These are phyloP conservation scores for Rheum nobile DNA, from an alignment of 148 eudicot genomes.

Conservation along the genomic window DNA sequence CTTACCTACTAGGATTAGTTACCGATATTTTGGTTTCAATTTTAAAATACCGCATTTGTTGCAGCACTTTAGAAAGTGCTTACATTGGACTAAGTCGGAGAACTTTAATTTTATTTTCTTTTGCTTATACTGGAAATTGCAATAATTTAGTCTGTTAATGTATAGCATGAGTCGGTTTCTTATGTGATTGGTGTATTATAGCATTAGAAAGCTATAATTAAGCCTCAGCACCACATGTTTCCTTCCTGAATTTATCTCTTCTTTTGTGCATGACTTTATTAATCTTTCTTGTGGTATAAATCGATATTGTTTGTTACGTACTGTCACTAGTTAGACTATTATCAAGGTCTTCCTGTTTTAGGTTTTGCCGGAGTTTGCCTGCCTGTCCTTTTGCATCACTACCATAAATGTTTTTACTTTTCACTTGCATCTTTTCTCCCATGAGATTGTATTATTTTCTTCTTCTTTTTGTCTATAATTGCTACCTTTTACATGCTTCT, in stretches of 20 bases:
- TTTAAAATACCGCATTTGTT: neutral
- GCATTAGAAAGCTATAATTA: neutral
- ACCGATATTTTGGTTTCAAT: neutral
- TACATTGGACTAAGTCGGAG: neutral
- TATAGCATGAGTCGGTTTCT: neutral
- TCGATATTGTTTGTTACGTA: neutral
- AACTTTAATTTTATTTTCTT: neutral
- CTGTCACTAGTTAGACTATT: neutral
- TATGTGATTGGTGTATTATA: neutral
- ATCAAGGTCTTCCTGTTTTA: neutral
- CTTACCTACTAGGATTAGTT: neutral
- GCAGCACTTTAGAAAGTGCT: neutral
- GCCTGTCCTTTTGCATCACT: neutral
- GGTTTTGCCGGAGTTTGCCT: neutral
- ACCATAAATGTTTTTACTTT: neutral
- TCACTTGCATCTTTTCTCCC: neutral
- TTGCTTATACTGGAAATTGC: neutral
- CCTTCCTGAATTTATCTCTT: neutral
- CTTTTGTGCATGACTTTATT: neutral
- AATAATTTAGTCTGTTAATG: neutral
- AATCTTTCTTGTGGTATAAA: neutral
- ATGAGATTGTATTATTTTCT: neutral
- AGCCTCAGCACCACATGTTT: neutral
- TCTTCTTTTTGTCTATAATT: neutral
- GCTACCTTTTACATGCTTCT: neutral